These are phyloP conservation scores for Brasilioporus rufonigricans DNA, from an alignment of 768 basidiomycete genomes.

Conservation along the genomic window DNA sequence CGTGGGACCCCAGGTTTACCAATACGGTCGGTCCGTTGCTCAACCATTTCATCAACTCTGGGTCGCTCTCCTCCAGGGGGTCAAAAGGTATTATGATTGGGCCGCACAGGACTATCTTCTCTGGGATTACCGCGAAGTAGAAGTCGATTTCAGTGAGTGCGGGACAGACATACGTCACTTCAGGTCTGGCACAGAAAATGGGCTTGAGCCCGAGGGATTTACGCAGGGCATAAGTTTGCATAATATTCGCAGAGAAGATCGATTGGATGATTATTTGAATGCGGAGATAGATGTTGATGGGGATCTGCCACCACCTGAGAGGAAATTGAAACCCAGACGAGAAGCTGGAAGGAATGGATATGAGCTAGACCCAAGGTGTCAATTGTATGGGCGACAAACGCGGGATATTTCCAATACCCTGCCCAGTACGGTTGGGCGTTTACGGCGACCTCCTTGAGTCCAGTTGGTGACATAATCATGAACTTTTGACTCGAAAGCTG, in stretches of 20 bases:
- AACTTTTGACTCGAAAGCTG: constrained; percentile 1
- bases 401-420: constrained; percentile 5
- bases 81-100: too few relatives aligned
- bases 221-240: neutral
- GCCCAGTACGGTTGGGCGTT: neutral
- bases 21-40: constrained; percentile 11
- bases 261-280: neutral
- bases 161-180: constrained; percentile 2
- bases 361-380: neutral
- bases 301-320: too few relatives aligned
- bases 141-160: constrained; percentile 1
- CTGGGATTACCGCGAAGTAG: constrained; percentile 2
- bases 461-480: neutral
- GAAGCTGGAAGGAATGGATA: constrained; percentile 5
- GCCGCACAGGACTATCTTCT: too few relatives aligned
- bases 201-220: constrained; percentile 1
- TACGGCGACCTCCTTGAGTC: neutral
- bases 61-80: too few relatives aligned
- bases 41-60: constrained; percentile 1
- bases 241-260: neutral
- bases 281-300: too few relatives aligned
- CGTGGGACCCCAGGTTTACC: too few relatives aligned
- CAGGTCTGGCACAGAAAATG: neutral
- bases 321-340: too few relatives aligned
- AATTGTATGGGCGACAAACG: neutral